Evolutionary conservation across 345 rosid species (phyloP), one percentile per base, ranked within the genome.

Genomic region (Arabis alpina): DNA sequence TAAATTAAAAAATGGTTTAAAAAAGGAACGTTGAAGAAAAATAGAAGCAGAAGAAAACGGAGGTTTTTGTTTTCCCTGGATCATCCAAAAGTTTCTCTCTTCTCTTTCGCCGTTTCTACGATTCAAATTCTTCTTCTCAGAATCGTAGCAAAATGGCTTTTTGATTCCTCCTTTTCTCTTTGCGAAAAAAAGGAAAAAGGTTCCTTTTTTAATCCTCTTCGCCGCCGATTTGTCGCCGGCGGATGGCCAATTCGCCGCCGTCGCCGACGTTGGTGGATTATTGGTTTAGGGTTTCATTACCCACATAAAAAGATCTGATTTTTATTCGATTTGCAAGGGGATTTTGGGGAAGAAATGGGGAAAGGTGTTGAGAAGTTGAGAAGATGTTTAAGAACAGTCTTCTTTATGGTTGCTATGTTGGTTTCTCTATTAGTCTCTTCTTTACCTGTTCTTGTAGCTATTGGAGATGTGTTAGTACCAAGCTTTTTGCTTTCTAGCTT

Each of bases 401-500:
- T 90, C 63, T 93, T 93, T 76, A 80, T 93, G 89, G 87, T 93
- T 73, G 96, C 97, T 51, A 90, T 93, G 98, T 79, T 93, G 70
- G 89, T 82, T 15, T 93, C 98, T 44, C 84, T 93, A 13, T 64
- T 93, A 51, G 87, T 81, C 6, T 90, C 96, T 7, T 93, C 97
- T 30, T 75, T 93, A 70, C 97, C 96, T 59, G 74, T 93, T 49
- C 85, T 93, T 64, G 98, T 90, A 63, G 89, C 97, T 70, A 51
- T 87, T 5, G 87, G 82, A 2, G 98, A 93, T 60, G 88, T 90
- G 5, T 12, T 86, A 63, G 83, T 87, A 16, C 88, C 89, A 2
- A 84, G 77, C 73, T 80, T 84, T 24, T 68, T 92, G 79, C 61
- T 92, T 14, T 75, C 98, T 7, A 92, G 91, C 77, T 92, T 92